These are phyloP conservation scores for Calonectria montana DNA, from an alignment of 2,329 filamentous ascomycete species.

Conservation along the genomic window DNA sequence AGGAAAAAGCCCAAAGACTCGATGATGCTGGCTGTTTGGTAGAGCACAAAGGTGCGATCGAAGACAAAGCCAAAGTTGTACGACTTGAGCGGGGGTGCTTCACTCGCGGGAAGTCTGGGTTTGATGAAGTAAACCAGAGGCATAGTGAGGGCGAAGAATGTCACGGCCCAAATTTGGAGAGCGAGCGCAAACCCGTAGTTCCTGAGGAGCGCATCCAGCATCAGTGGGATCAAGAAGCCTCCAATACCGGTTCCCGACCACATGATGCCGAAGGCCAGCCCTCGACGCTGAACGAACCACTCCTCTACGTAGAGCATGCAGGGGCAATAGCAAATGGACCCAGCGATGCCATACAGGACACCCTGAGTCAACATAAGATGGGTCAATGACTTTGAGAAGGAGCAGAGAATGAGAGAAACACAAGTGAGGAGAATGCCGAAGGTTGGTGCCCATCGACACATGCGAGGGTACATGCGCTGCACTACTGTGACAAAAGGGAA, in stretches of 20 bases:
- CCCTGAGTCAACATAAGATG: constrained; percentile 69
- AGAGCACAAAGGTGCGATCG: constrained; percentile 63
- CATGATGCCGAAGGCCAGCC: constrained; percentile 67
- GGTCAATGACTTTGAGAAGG: constrained; percentile 57
- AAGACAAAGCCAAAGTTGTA: constrained; percentile 59
- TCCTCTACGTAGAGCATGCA: constrained; percentile 66
- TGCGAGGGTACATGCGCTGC: constrained; percentile 52
- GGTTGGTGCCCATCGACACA: constrained; percentile 52
- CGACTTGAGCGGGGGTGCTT: constrained; percentile 40
- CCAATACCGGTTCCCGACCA: constrained; percentile 41
- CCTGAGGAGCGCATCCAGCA: background rate
- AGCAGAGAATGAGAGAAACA: constrained; percentile 59
- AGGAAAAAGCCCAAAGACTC: constrained; percentile 70
- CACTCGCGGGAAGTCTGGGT: constrained; percentile 56
- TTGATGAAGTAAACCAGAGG: constrained; percentile 65
- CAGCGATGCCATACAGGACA: constrained; percentile 65
- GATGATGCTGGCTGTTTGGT: constrained; percentile 65
- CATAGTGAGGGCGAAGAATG: constrained; percentile 58
- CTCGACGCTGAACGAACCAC: constrained; percentile 58
- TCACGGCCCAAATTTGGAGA: constrained; percentile 55
- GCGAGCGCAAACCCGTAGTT: constrained; percentile 1
- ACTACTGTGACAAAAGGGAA: constrained; percentile 58
- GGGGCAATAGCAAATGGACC: constrained; percentile 62
- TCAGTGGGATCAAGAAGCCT: constrained; percentile 6
- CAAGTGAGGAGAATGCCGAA: constrained; percentile 57